Evolutionary conservation across 768 basidiomycete species (phyloP).

Genomic region (Mycena haematopus): DNA sequence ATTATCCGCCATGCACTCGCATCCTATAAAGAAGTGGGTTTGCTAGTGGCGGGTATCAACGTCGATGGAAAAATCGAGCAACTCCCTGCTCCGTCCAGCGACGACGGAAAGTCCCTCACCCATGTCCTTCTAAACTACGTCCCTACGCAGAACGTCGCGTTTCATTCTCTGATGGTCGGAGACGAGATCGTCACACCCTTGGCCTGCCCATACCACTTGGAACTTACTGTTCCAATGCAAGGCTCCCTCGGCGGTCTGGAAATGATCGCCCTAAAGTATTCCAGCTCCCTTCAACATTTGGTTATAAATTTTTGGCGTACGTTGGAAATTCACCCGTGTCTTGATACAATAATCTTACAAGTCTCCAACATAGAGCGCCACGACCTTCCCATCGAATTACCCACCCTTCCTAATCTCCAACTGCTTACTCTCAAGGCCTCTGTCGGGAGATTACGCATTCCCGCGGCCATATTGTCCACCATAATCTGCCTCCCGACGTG

Average conservation of each 20-base stretch:
- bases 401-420: neutral
- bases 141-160: neutral
- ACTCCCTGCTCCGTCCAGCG: neutral
- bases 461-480: neutral
- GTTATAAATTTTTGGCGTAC: constrained; percentile 5
- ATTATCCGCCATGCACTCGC: constrained; percentile 10
- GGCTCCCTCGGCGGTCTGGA: constrained; percentile 1
- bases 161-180: neutral
- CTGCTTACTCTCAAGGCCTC: constrained; percentile 1
- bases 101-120: neutral
- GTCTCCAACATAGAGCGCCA: neutral
- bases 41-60: neutral
- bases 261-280: neutral
- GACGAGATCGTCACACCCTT: neutral
- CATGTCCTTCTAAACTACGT: constrained; percentile 7
- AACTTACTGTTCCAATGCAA: neutral
- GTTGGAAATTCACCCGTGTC: neutral
- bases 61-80: neutral
- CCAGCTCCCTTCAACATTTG: neutral
- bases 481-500: neutral
- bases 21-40: constrained; percentile 11
- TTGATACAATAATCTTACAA: neutral
- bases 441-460: neutral
- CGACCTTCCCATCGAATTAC: neutral
- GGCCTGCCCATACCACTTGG: neutral